Evolutionary conservation across 2,329 filamentous ascomycete species (phyloP), one percentile per base, ranked within the genome.

Genomic region (Cytospora piceae): DNA sequence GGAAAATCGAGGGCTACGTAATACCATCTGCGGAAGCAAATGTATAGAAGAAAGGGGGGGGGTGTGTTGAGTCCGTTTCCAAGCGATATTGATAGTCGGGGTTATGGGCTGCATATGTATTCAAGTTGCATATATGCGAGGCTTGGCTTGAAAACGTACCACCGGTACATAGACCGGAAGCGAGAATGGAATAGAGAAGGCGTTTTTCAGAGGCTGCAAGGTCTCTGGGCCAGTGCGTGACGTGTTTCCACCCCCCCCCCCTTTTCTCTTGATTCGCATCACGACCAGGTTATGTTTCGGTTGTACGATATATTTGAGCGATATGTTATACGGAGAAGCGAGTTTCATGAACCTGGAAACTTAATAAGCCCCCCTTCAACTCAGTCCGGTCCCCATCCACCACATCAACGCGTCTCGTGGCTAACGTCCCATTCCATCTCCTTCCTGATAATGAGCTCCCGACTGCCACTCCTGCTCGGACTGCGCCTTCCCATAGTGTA

Each of bases 1-100:
- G 90, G 70, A 90, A 87, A 76, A 78, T 96, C 39, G 95, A 99
- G 79, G 63, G 56, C 4, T 42, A 61, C 14, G 51, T 68, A 57
- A 42, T 68, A 68, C 63, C 63, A 58, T 31, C 64, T 52, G 59
- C 56, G 7, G 63, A 63, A 49, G 60, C 59, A 22, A 66, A 57
- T 24, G 24, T 57, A 58, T 66, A 65, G 54, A 37, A 22, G 27
- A 22, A 31, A 27, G 27, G 20, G 4, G n/a, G 42, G 39, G 15
- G 34, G 17, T 34, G 27, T 57, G n/a, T 46, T 22, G 22, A 15
- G 34, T 24, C 32, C n/a, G 34, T 20, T 54, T 29, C 37, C 24
- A 51, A 52, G 32, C 31, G 39, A 46, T 12, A 11, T 9, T 27
- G 32, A 51, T 22, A 27, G n/a, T 27, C 29, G 49, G 12, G 51